Percentiles rank a stretch among this genome's conserved stretches.
Evolutionary conservation across 768 basidiomycete species (phyloP).

Genomic region (Termitomyces sp.): DNA sequence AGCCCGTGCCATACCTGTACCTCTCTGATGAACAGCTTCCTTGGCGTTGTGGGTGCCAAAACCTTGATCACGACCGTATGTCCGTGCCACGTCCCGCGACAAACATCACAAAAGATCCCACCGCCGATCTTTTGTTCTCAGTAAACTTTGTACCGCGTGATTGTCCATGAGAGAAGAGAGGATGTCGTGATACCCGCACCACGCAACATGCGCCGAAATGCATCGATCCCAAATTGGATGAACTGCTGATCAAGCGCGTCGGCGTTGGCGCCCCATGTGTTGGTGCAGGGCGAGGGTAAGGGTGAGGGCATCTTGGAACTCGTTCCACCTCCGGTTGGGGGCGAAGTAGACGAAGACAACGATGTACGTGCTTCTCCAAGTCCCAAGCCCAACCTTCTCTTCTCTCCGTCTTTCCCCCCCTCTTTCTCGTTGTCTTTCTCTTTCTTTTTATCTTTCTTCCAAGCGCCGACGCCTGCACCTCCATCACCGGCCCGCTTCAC

Average conservation of each 20-base stretch:
- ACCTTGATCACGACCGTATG: constrained; percentile 70
- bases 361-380: not conserved
- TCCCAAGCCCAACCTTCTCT: not conserved
- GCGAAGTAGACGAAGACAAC: too few relatives aligned
- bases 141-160: constrained; percentile 75
- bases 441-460: too few relatives aligned
- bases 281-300: too few relatives aligned
- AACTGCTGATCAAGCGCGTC: constrained; percentile 66
- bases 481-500: constrained; percentile 41
- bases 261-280: not conserved
- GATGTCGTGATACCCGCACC: constrained; percentile 5
- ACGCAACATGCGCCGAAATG: constrained; percentile 49
- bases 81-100: constrained; percentile 68
- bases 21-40: constrained; percentile 63
- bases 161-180: constrained; percentile 68
- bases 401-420: too few relatives aligned
- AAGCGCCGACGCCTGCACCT: too few relatives aligned
- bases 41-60: constrained; percentile 54
- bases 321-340: too few relatives aligned
- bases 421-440: not conserved
- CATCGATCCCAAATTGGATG: constrained; percentile 68
- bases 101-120: constrained; percentile 77
- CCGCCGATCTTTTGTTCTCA: constrained; percentile 63
- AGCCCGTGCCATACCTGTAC: constrained; percentile 69
- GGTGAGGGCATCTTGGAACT: too few relatives aligned